These are phyloP conservation scores for Circinella minor DNA, from an alignment of 371 early-diverging fungal genomes.

Conservation along the genomic window DNA sequence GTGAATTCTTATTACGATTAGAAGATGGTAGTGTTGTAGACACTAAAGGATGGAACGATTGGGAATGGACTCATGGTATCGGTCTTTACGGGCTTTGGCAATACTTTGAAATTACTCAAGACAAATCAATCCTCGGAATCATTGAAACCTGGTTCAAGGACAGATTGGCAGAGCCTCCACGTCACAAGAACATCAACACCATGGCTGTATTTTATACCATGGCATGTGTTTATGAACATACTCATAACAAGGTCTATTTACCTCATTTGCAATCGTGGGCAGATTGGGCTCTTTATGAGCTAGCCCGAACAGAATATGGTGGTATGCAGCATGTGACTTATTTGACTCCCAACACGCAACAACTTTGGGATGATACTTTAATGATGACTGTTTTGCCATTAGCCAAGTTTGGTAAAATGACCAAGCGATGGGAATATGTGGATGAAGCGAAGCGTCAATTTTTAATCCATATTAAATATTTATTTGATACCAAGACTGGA, in stretches of 20 bases:
- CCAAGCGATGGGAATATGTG: slow-evolving; percentile 27
- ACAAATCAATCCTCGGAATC: slow-evolving; percentile 17
- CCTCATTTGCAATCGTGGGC: slow-evolving; percentile 30
- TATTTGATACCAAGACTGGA: slow-evolving; percentile 25
- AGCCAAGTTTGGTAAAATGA: slow-evolving; percentile 29
- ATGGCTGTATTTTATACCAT: slow-evolving; percentile 31
- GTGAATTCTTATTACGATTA: slow-evolving; percentile 25
- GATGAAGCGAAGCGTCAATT: slow-evolving; percentile 35
- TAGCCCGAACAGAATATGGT: slow-evolving; percentile 29
- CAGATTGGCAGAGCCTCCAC: slow-evolving; percentile 24
- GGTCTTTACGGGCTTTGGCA: slow-evolving; percentile 33
- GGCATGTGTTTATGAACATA: slow-evolving; percentile 29
- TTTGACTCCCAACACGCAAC: slow-evolving; percentile 23
- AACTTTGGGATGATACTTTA: slow-evolving; percentile 33
- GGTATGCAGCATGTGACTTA: slow-evolving; percentile 35
- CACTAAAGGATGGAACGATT: slow-evolving; percentile 34
- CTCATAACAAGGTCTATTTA: slow-evolving; percentile 18
- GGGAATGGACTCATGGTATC: slow-evolving; percentile 38
- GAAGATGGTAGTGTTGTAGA: slow-evolving; percentile 28
- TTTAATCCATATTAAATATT: slow-evolving; percentile 29
- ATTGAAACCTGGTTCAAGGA: slow-evolving; percentile 28
- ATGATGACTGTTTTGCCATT: slow-evolving; percentile 35
- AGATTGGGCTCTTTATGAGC: slow-evolving; percentile 30
- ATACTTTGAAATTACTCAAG: slow-evolving; percentile 26
- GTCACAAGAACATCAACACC: slow-evolving; percentile 34